A percentile compares a stretch with the other conserved stretches of the same genome.
Evolutionary conservation across 1,139 yeast genomes (phyloP).

Genomic region (Pichia sp.): DNA sequence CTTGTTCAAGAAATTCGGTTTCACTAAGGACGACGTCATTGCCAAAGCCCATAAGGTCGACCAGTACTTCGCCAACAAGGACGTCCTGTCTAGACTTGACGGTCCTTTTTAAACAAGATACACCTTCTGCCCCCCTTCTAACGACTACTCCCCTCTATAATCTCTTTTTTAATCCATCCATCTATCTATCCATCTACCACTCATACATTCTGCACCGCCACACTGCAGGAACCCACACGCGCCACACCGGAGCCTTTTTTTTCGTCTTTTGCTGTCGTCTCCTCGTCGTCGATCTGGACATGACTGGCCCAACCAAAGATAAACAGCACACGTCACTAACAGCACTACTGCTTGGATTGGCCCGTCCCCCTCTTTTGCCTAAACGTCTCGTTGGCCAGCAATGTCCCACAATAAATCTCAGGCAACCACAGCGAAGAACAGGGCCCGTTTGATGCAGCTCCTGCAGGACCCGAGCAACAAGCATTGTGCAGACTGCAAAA

Average conservation of each 20-base stretch:
- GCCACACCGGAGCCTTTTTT: background rate
- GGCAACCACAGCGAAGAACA: constrained; percentile 14
- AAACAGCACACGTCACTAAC: background rate
- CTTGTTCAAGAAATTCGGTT: constrained; percentile 79
- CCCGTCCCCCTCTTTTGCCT: background rate
- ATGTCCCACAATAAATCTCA: constrained; percentile 18
- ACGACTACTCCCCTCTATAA: background rate
- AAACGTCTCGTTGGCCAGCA: background rate
- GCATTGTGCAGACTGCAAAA: constrained; percentile 88
- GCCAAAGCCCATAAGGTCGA: constrained; percentile 78
- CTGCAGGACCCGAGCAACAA: constrained; percentile 73
- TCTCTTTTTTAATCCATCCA: background rate
- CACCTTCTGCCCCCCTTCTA: background rate
- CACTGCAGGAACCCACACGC: background rate
- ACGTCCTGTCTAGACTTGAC: constrained; percentile 71
- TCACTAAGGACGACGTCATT: constrained; percentile 92
- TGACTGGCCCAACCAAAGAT: background rate
- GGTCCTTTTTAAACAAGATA: constrained; percentile 54
- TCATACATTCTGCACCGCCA: too few species aligned
- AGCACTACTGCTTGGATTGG: too few species aligned
- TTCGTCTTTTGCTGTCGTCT: background rate
- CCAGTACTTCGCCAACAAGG: constrained; percentile 77
- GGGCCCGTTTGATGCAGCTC: constrained; percentile 39
- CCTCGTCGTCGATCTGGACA: constrained; percentile 1
- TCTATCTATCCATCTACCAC: background rate